Evolutionary conservation across 371 early-diverging fungal species (phyloP).

Genomic region (Haplosporangium sp.): DNA sequence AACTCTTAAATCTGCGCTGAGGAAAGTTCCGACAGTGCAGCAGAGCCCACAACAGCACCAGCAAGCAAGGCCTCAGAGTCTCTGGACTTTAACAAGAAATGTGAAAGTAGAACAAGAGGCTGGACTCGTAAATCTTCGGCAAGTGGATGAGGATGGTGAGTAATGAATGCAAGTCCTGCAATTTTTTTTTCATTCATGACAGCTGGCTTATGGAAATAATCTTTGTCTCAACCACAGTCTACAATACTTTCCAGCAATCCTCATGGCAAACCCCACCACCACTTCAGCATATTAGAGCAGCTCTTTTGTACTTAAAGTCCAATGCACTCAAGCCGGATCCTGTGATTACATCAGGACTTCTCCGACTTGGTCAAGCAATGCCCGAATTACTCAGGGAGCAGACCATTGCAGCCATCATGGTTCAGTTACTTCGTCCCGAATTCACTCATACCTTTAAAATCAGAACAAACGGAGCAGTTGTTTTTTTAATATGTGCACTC

Average conservation of each 20-base stretch:
- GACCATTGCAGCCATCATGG: slow-evolving; percentile 31
- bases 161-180: background rate
- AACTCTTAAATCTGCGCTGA: slow-evolving; percentile 19
- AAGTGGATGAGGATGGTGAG: slow-evolving; percentile 51
- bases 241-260: slow-evolving; percentile 32
- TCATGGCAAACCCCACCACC: slow-evolving; percentile 52
- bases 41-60: slow-evolving; percentile 13
- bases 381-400: slow-evolving; percentile 39
- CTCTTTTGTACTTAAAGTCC: slow-evolving; percentile 40
- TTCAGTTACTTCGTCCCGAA: slow-evolving; percentile 52
- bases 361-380: slow-evolving; percentile 50
- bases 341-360: slow-evolving; percentile 42
- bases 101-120: slow-evolving; percentile 34
- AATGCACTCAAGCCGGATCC: slow-evolving; percentile 51
- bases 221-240: slow-evolving; percentile 8
- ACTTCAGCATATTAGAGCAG: slow-evolving; percentile 36
- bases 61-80: slow-evolving; percentile 12
- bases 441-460: slow-evolving; percentile 52
- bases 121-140: slow-evolving; percentile 20
- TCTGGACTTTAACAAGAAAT: slow-evolving; percentile 35
- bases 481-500: slow-evolving; percentile 40
- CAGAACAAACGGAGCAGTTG: slow-evolving; percentile 49
- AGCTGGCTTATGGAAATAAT: background rate
- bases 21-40: slow-evolving; percentile 23
- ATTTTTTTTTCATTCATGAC: background rate